Evolutionary conservation across 2,329 filamentous ascomycete genomes (phyloP).

Genomic region (Fusarium tjaetaba): DNA sequence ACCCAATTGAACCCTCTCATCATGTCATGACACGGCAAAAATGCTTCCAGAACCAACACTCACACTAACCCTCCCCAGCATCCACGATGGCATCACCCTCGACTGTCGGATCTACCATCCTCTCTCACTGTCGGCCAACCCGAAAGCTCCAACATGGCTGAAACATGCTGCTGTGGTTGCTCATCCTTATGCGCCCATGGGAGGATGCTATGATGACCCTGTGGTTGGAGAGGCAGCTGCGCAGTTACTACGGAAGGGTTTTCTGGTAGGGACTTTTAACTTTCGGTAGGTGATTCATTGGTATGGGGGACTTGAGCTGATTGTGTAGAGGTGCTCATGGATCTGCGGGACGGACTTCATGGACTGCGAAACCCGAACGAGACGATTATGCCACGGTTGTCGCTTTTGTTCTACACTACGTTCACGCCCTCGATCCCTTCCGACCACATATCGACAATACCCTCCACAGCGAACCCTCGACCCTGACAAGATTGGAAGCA

Average conservation of each 20-base stretch:
- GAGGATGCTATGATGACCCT: conserved; percentile 85
- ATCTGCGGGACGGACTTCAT: conserved; percentile 83
- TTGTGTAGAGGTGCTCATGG: conserved; percentile 74
- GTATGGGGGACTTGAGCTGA: not conserved
- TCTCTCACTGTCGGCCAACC: conserved; percentile 51
- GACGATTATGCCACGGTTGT: conserved; percentile 84
- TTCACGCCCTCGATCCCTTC: conserved; percentile 66
- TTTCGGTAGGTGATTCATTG: conserved; percentile 70
- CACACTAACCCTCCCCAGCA: conserved; percentile 82
- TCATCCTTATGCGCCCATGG: conserved; percentile 90
- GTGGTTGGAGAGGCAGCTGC: conserved; percentile 74
- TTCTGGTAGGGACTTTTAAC: conserved; percentile 87
- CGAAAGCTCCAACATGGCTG: conserved; percentile 53
- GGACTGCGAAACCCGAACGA: conserved; percentile 83
- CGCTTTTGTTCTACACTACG: conserved; percentile 82
- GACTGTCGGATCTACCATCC: conserved; percentile 88
- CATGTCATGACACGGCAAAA: conserved; percentile 39
- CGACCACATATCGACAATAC: conserved; percentile 15
- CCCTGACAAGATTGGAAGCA: not conserved
- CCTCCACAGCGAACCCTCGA: conserved; percentile 2
- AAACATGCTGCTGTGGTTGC: conserved; percentile 74
- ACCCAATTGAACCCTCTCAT: conserved; percentile 7
- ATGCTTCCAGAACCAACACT: conserved; percentile 68
- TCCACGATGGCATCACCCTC: conserved; percentile 80
- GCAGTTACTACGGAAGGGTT: conserved; percentile 75